These are phyloP conservation scores for Gremmenia infestans DNA, from an alignment of 2,329 filamentous ascomycete genomes.

Conservation along the genomic window DNA sequence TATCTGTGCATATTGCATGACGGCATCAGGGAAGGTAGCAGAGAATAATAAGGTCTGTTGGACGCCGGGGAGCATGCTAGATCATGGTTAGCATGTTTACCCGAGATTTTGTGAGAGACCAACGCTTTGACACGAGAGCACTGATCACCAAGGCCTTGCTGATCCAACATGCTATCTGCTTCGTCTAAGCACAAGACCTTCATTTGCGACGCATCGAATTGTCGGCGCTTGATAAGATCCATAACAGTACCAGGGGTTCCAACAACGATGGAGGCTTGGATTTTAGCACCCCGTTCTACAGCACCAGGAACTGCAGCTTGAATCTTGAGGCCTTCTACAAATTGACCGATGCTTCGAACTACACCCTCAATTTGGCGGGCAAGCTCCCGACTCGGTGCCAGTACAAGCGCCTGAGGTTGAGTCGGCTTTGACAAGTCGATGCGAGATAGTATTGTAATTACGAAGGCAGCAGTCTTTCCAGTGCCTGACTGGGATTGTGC, in stretches of 20 bases:
- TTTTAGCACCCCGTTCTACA: conserved; percentile 60
- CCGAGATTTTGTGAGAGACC: conserved; percentile 30
- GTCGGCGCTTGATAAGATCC: conserved; percentile 74
- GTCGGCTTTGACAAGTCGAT: conserved; percentile 66
- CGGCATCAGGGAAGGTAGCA: conserved; percentile 87
- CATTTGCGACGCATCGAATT: conserved; percentile 67
- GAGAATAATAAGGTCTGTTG: conserved; percentile 95
- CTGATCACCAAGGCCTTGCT: conserved; percentile 91
- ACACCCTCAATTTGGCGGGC: conserved; percentile 92
- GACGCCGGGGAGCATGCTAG: conserved; percentile 63
- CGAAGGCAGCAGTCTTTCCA: conserved; percentile 95
- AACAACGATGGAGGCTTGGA: conserved; percentile 76
- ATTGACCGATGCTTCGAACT: conserved; percentile 76
- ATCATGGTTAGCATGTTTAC: conserved; percentile 10
- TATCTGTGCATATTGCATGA: conserved; percentile 74
- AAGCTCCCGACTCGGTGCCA: conserved; percentile 90
- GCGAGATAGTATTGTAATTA: conserved; percentile 84
- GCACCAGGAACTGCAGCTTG: conserved; percentile 80
- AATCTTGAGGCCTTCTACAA: conserved; percentile 69
- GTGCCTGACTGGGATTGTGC: conserved; percentile 99
- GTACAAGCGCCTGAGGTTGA: conserved; percentile 77
- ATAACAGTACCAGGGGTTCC: conserved; percentile 91
- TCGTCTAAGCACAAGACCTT: conserved; percentile 89
- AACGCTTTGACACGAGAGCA: conserved; percentile 85
- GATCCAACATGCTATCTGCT: conserved; percentile 97